Base-by-base conservation (phyloP, 2,329 filamentous ascomycete genomes). In the Exophiala mesophila region DNA sequence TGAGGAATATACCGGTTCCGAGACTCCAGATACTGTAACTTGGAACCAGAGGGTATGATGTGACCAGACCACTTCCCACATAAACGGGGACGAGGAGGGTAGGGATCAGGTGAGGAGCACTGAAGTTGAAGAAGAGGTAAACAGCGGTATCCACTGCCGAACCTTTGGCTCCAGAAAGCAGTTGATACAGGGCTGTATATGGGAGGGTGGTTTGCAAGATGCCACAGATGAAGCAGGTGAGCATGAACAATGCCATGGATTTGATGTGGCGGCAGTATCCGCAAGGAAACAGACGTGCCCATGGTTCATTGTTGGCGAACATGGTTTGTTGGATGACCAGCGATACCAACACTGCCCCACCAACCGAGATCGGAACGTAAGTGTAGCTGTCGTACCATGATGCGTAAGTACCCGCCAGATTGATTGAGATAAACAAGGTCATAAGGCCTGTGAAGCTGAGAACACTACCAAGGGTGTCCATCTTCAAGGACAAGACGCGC, bases 1-100 rank as follows among this genome's bases (percentile, higher is more conserved):
- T 17, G 24, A 50, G 36, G 38, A 50, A 50, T 13, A 36, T 24
- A 6, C 44, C 44, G 4, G 44, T 30, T 16, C 47, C 19, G 13
- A 41, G 9, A n/a, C 35, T 44, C 44, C 47, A 50, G 33, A 50
- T 13, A 18, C 36, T 39, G 35, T 44, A 45, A 41, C 44, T 50
- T 9, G 44, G 40, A 16, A 43, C 15, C 3, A 39, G 15, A 2
- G 44, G 38, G 16, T 47, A 47, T 9, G 13, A 16, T 9, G 29
- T 44, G 26, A 50, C 32, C 17, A 47, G 15, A 10, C 47, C 47
- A 17, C 47, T 39, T 20, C 47, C 47, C 20, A 50, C 32, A 21
- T 47, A 46, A 17, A 50, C 19, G 6, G 41, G 40, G 12, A 47
- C 37, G 13, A 50, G 3, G 9, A 47, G 6, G 9, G 30, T 35